Evolutionary conservation across 768 basidiomycete genomes (phyloP).

Genomic region (Suillus placidus): DNA sequence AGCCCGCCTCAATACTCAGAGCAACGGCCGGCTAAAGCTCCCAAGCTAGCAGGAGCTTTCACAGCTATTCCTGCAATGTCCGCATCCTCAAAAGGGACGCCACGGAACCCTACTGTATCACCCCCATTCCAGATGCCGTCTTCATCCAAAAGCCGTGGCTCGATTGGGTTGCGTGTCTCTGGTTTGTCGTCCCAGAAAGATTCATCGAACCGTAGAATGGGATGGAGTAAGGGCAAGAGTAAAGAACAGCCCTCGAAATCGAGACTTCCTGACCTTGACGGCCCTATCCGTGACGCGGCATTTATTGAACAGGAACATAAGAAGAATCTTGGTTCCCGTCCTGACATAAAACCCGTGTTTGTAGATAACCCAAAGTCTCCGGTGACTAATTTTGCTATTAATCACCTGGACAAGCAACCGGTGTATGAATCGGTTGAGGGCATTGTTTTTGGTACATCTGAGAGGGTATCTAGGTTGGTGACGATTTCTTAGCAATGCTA

Average conservation of each 20-base stretch:
- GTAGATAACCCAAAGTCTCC: slow-evolving; percentile 55
- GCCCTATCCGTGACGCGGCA: slow-evolving; percentile 40
- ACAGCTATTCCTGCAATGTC: slow-evolving; percentile 4
- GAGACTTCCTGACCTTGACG: slow-evolving; percentile 23
- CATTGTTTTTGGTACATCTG: slow-evolving; percentile 10
- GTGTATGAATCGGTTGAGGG: slow-evolving; percentile 35
- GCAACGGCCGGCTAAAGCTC: slow-evolving; percentile 23
- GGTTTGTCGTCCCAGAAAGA: slow-evolving; percentile 5
- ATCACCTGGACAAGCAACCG: slow-evolving; percentile 22
- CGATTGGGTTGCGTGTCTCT: slow-evolving; percentile 10
- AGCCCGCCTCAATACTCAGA: slow-evolving; percentile 8
- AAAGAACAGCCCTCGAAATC: neutral
- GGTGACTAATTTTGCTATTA: slow-evolving; percentile 44
- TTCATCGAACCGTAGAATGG: slow-evolving; percentile 5
- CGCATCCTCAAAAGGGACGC: slow-evolving; percentile 14
- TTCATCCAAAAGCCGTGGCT: slow-evolving; percentile 24
- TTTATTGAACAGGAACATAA: slow-evolving; percentile 34
- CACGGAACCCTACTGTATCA: slow-evolving; percentile 19
- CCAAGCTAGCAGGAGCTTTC: slow-evolving; percentile 10
- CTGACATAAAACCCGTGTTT: slow-evolving; percentile 31
- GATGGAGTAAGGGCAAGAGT: slow-evolving; percentile 6
- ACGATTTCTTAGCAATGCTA: neutral
- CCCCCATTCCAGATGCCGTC: slow-evolving; percentile 32
- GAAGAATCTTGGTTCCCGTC: slow-evolving; percentile 13
- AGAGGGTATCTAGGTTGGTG: slow-evolving; percentile 9